phyloP scores from a whole-genome alignment of 139 green algal species.

The Volvox africanus region DNA sequence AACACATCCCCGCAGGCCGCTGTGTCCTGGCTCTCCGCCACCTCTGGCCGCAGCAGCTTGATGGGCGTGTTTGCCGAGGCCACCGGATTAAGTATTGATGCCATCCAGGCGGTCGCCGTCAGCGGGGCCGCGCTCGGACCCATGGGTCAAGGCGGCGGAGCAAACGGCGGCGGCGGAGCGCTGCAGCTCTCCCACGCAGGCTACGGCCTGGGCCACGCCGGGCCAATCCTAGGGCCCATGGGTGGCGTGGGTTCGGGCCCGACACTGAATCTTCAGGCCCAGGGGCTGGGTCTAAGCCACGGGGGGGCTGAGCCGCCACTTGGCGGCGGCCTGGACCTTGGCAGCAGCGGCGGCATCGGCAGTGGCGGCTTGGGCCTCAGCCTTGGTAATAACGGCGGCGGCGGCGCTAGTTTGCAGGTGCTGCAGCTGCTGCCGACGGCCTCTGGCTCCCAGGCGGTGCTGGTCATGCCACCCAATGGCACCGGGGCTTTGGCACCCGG shows the following conservation, averaged over 20 bases:
- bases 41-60: neutral
- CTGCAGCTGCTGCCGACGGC: conserved; percentile 17
- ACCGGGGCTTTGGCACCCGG: neutral
- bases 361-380: neutral
- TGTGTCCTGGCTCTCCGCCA: conserved; percentile 24
- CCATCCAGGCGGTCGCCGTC: conserved; percentile 31
- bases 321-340: neutral
- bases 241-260: neutral
- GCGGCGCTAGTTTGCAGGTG: neutral
- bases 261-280: neutral
- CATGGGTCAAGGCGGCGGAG: neutral
- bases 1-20: conserved; percentile 7
- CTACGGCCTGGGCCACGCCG: neutral
- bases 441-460: neutral
- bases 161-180: neutral
- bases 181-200: neutral
- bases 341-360: neutral
- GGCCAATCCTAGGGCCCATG: neutral
- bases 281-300: neutral
- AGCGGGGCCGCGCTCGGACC: neutral
- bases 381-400: neutral
- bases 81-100: neutral
- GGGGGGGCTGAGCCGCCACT: neutral
- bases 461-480: neutral
- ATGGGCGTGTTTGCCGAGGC: conserved; percentile 4